Percentiles rank a stretch among this genome's conserved stretches.
Conservation (phyloP, 345 rosid species). For the Eucalyptus marginata region DNA sequence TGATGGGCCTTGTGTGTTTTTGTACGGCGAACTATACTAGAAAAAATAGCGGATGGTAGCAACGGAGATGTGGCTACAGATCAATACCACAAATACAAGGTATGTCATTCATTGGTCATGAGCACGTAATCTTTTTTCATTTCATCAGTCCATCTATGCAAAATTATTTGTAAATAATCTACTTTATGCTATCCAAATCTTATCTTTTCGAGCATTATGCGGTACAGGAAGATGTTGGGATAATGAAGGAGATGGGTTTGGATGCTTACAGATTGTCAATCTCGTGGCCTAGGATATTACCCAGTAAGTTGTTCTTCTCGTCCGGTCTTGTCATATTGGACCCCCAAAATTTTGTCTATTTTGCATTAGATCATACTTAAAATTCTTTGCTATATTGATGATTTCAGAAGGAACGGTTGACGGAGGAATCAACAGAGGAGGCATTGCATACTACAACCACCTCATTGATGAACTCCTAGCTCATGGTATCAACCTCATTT, state of each 20-base stretch:
- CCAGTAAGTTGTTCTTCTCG: conserved; percentile 8
- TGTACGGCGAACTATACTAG: neutral
- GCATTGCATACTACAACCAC: conserved; percentile 23
- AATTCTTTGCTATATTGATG: neutral
- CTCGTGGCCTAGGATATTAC: conserved; percentile 40
- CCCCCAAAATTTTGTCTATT: neutral
- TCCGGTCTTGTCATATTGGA: no score
- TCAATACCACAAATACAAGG: conserved; percentile 49
- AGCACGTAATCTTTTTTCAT: neutral
- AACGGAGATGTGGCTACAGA: conserved; percentile 46
- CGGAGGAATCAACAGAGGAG: conserved; percentile 12
- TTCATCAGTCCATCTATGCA: neutral
- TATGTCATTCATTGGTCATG: neutral
- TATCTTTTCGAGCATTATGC: neutral
- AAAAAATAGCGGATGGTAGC: conserved; percentile 24
- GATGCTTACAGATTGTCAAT: conserved; percentile 38
- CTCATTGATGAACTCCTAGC: conserved; percentile 18
- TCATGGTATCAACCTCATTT: conserved; percentile 1
- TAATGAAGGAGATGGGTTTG: conserved; percentile 23
- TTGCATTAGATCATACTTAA: neutral
- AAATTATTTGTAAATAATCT: neutral
- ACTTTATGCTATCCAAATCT: neutral
- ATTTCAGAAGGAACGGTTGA: conserved; percentile 11
- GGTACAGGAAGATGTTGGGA: conserved; percentile 19
- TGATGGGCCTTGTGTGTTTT: neutral